Evolutionary conservation across 2,329 filamentous ascomycete species (phyloP), one percentile per base, ranked within the genome.

Genomic region (Colletotrichum spaethianum): DNA sequence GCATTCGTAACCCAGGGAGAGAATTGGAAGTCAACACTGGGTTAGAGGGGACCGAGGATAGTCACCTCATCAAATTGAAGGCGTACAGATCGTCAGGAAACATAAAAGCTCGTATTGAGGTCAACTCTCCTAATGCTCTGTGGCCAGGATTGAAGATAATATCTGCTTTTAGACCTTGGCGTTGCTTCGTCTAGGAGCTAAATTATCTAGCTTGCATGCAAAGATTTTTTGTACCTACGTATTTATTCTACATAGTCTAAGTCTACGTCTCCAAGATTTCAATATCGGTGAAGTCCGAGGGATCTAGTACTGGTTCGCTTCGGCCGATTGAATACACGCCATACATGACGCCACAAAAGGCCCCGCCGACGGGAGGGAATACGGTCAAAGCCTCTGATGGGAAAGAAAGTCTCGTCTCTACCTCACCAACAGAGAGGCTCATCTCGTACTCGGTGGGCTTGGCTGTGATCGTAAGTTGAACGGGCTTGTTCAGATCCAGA

Each of bases 311-410:
- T 6, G 79, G 78, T 57, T 81, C 78, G 20, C 75, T 74, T 18
- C 72, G 75, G 9, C 77, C 79, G 57, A 77, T 79, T 12, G 78
- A 74, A 46, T 79, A 81, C 1, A 81, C 23, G 0, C 79, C 79
- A 55, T 77, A 79, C 79, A 81, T 80, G 28, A 75, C 74, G 20
- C 79, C 79, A 23, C 76, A 76, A 36, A 81, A 81, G 3, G 78
- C 75, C 23, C 77, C 77, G 2, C 79, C 79, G 3, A 80, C 75
- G 14, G 77, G 78, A 31, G 79, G 79, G 55, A 75, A 74, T 28
- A 78, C 57, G 0, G 78, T 80, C 63, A 80, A 66, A 3, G 75
- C 61, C 55, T 73, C 72, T 4, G 76, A 74, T 18, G 65, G 36
- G 18, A 78, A 65, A 2, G 56, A 36, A 4, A 70, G 55, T 1